Conservation (phyloP, 1,284 basidiomycete genomes). For the Puccinia triticina region DNA sequence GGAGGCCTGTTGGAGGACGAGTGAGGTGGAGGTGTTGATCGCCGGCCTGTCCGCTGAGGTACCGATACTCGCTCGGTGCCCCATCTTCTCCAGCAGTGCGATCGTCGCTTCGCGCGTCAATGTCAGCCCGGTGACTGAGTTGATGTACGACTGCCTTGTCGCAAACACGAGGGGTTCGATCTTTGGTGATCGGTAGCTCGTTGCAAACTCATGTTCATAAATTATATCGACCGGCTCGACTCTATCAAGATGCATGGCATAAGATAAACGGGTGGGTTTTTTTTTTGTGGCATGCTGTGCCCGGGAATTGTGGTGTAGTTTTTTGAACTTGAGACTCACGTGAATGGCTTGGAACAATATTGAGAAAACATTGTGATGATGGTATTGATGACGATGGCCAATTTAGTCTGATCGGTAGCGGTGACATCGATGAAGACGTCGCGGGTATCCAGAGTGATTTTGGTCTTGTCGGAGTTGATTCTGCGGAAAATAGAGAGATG, state of each 20-base stretch:
- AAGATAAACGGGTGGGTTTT: neutral
- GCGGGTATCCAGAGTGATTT: conserved; percentile 89
- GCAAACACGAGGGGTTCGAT: conserved; percentile 30
- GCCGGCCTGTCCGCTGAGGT: neutral
- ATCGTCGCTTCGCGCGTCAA: conserved; percentile 55
- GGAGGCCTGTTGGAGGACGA: conserved; percentile 63
- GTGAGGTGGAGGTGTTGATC: conserved; percentile 34
- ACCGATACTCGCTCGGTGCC: conserved; percentile 55
- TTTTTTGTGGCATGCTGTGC: too few species aligned
- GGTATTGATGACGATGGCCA: conserved; percentile 91
- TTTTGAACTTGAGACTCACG: conserved; percentile 65
- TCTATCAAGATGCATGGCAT: conserved; percentile 62
- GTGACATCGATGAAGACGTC: conserved; percentile 98
- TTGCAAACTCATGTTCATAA: conserved; percentile 66
- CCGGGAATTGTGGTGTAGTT: too few species aligned
- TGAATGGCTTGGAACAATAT: conserved; percentile 88
- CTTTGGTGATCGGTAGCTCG: conserved; percentile 37
- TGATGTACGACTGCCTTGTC: conserved; percentile 57
- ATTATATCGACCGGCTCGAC: conserved; percentile 87
- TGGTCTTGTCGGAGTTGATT: conserved; percentile 69
- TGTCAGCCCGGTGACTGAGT: conserved; percentile 58
- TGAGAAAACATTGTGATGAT: conserved; percentile 96
- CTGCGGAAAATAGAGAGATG: neutral
- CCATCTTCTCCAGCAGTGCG: conserved; percentile 57
- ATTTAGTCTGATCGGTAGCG: conserved; percentile 95